A percentile compares a stretch with the other conserved stretches of the same genome.
Evolutionary conservation across 148 eudicot genomes (phyloP).

Genomic region (Dianthus caryophyllus): DNA sequence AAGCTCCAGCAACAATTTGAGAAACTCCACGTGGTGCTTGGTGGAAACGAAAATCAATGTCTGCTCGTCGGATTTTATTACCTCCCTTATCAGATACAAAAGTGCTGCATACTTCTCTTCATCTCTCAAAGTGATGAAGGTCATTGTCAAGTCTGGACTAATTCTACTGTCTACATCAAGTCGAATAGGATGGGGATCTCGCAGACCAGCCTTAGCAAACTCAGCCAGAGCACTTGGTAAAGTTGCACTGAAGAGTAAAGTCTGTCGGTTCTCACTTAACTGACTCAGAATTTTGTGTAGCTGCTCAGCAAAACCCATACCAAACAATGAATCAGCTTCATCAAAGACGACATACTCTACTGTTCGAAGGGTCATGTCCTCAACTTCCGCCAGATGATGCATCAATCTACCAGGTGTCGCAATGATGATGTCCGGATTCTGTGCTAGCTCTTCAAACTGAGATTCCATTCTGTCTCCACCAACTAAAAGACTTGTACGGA

Average conservation of each 20-base stretch:
- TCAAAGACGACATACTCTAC: conserved; percentile 95
- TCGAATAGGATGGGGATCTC: conserved; percentile 79
- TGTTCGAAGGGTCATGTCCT: conserved; percentile 80
- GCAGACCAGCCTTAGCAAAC: conserved; percentile 96
- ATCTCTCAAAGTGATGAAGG: conserved; percentile 71
- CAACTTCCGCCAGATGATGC: conserved; percentile 93
- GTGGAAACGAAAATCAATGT: conserved; percentile 84
- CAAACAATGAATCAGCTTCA: conserved; percentile 93
- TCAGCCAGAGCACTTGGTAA: conserved; percentile 87
- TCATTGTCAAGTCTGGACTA: conserved; percentile 71
- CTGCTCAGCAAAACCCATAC: conserved; percentile 97
- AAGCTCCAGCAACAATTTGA: conserved; percentile 44
- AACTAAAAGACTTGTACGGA: conserved; percentile 81
- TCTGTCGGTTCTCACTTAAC: conserved; percentile 82
- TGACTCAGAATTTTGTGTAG: conserved; percentile 65
- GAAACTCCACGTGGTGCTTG: conserved; percentile 79
- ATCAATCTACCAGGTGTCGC: conserved; percentile 97
- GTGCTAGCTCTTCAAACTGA: conserved; percentile 93
- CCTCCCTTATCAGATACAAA: conserved; percentile 73
- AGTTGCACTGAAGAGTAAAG: conserved; percentile 96
- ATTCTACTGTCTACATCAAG: conserved; percentile 84
- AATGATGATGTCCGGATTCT: conserved; percentile 83
- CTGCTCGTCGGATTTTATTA: conserved; percentile 59
- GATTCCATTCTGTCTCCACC: conserved; percentile 98
- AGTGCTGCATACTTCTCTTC: conserved; percentile 89